phyloP scores from a whole-genome alignment of 2,329 filamentous ascomycete species.

The Colletotrichum sp. region DNA sequence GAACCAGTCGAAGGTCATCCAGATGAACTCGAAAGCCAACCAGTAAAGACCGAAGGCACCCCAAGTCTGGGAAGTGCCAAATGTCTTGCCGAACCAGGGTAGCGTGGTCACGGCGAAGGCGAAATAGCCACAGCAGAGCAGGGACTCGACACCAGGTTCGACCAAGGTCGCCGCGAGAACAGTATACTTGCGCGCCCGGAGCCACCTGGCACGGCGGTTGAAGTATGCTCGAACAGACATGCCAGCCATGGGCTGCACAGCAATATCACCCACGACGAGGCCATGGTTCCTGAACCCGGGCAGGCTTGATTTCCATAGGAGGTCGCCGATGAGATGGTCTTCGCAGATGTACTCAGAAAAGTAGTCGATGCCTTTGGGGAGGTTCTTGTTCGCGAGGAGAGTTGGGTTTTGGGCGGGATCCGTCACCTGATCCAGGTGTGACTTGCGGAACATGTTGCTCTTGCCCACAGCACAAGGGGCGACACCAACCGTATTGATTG shows the following conservation, averaged over 20 bases:
- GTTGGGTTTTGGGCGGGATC: constrained; percentile 51
- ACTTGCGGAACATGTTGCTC: constrained; percentile 97
- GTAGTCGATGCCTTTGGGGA: constrained; percentile 78
- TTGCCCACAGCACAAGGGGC: constrained; percentile 96
- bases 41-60: constrained; percentile 68
- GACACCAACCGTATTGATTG: constrained; percentile 90
- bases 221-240: constrained; percentile 82
- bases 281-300: constrained; percentile 78
- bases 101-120: constrained; percentile 80
- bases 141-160: constrained; percentile 88
- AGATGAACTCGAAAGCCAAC: constrained; percentile 66
- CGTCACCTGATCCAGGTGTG: constrained; percentile 81
- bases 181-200: constrained; percentile 93
- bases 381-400: constrained; percentile 42
- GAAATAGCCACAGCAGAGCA: constrained; percentile 83
- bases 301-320: constrained; percentile 78
- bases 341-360: constrained; percentile 98
- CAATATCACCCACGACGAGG: constrained; percentile 83
- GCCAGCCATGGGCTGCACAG: constrained; percentile 84
- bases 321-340: constrained; percentile 92
- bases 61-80: constrained; percentile 71
- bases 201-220: constrained; percentile 84
- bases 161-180: constrained; percentile 88
- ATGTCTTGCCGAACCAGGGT: constrained; percentile 60
- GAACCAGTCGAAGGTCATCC: constrained; percentile 78